These are phyloP conservation scores for Oryza meridionalis DNA, from an alignment of 176 grass and related monocot species.

Conservation along the genomic window DNA sequence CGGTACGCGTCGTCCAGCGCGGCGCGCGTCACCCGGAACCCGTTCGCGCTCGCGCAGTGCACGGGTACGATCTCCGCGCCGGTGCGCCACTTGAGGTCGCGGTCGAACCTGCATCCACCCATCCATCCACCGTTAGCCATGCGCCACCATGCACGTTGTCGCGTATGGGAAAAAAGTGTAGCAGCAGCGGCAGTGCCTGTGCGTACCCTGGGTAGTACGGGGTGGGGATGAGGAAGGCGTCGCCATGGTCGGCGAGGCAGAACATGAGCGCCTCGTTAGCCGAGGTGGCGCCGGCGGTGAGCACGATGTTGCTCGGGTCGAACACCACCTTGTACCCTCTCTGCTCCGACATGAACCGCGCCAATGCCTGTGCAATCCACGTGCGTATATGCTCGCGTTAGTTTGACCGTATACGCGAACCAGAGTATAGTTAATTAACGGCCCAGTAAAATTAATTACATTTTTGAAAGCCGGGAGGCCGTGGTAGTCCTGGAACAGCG, in stretches of 20 bases:
- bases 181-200: too few species aligned
- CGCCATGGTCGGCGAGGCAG: conserved; percentile 79
- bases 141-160: neutral
- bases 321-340: conserved; percentile 59
- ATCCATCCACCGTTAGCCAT: too few species aligned
- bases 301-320: conserved; percentile 77
- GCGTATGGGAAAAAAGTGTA: conserved; percentile 4
- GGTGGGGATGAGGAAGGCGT: conserved; percentile 91
- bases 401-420: neutral
- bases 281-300: conserved; percentile 90
- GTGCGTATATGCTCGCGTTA: neutral
- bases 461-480: conserved; percentile 89
- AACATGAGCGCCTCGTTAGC: conserved; percentile 94
- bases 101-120: conserved; percentile 68
- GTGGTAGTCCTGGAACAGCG: conserved; percentile 98
- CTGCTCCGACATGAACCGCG: conserved; percentile 77
- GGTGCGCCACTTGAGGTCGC: conserved; percentile 97
- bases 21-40: conserved; percentile 68
- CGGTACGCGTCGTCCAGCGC: conserved; percentile 75
- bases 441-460: conserved; percentile 40
- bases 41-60: conserved; percentile 68
- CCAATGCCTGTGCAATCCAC: conserved; percentile 63
- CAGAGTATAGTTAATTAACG: too few species aligned
- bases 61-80: conserved; percentile 85
- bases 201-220: conserved; percentile 94